These are phyloP conservation scores for Actinomortierella wolfii DNA, from an alignment of 371 early-diverging fungal species.

Conservation along the genomic window DNA sequence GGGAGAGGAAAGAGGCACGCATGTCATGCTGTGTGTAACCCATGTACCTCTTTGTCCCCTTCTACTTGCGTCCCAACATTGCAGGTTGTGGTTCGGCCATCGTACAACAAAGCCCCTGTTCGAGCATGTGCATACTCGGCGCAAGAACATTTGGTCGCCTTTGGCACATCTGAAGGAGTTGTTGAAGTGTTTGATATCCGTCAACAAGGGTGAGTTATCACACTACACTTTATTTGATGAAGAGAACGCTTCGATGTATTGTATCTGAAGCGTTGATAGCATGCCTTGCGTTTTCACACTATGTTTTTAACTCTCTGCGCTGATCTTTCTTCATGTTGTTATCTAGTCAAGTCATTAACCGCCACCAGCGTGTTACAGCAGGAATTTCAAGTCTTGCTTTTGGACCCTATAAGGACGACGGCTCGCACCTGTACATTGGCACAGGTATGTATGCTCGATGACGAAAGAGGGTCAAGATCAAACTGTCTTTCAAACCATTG, in stretches of 20 bases:
- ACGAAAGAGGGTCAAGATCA: not conserved
- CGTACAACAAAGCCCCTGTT: slow-evolving; percentile 31
- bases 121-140: slow-evolving; percentile 39
- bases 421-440: slow-evolving; percentile 23
- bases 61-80: slow-evolving; percentile 17
- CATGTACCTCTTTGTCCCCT: no score
- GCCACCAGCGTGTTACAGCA: slow-evolving; percentile 30
- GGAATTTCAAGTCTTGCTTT: slow-evolving; percentile 35
- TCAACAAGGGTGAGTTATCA: slow-evolving; percentile 26
- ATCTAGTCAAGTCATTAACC: slow-evolving; percentile 20
- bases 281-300: not conserved
- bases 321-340: not conserved
- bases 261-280: not conserved
- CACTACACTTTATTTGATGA: not conserved
- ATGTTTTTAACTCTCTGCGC: no score
- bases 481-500: not conserved
- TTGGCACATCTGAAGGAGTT: slow-evolving; percentile 46
- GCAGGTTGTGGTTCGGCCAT: slow-evolving; percentile 10
- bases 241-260: slow-evolving; percentile 7
- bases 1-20: not conserved
- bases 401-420: slow-evolving; percentile 3
- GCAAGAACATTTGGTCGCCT: slow-evolving; percentile 25
- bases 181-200: slow-evolving; percentile 47
- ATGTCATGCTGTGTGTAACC: not conserved
- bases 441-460: slow-evolving; percentile 20